Percentiles rank a stretch among this genome's conserved stretches.
phyloP scores from a whole-genome alignment of 2,329 filamentous ascomycete genomes.

The Ophiosphaerella korrae region DNA sequence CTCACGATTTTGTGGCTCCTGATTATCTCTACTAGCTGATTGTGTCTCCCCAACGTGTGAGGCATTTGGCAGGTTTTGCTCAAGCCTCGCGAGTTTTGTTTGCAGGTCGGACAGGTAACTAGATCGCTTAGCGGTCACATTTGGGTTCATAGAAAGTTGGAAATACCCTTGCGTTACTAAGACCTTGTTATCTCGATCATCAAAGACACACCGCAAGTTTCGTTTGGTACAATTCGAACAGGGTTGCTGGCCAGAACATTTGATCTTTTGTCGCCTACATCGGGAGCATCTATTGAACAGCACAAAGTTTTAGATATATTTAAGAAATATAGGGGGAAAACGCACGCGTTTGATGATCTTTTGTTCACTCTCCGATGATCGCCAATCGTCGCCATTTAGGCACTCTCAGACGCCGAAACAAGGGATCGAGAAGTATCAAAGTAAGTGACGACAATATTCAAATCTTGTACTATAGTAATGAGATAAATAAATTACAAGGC shows the following conservation, averaged over 20 bases:
- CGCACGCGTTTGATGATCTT: slow-evolving; percentile 15
- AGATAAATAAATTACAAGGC: too few relatives aligned
- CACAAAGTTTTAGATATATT: neutral
- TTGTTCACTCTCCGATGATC: slow-evolving; percentile 2
- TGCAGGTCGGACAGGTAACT: slow-evolving; percentile 37
- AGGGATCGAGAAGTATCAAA: too few relatives aligned
- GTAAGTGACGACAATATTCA: too few relatives aligned
- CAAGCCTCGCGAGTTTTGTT: slow-evolving; percentile 26
- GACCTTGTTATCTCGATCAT: slow-evolving; percentile 42
- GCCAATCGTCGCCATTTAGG: neutral
- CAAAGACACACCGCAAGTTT: slow-evolving; percentile 32
- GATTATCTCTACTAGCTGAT: slow-evolving; percentile 4
- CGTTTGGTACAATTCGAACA: slow-evolving; percentile 36
- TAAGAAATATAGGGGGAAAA: neutral
- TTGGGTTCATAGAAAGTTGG: neutral
- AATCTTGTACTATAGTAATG: too few relatives aligned
- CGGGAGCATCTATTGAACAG: slow-evolving; percentile 26
- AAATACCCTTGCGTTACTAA: slow-evolving; percentile 34
- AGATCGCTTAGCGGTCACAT: neutral
- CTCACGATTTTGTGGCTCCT: neutral
- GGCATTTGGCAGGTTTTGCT: slow-evolving; percentile 8
- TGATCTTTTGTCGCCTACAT: slow-evolving; percentile 40
- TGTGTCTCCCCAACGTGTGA: neutral
- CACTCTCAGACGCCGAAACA: too few relatives aligned
- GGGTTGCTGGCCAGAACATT: slow-evolving; percentile 39